Evolutionary conservation across 331 rosid species (phyloP).

Genomic region (Malus hybrid): DNA sequence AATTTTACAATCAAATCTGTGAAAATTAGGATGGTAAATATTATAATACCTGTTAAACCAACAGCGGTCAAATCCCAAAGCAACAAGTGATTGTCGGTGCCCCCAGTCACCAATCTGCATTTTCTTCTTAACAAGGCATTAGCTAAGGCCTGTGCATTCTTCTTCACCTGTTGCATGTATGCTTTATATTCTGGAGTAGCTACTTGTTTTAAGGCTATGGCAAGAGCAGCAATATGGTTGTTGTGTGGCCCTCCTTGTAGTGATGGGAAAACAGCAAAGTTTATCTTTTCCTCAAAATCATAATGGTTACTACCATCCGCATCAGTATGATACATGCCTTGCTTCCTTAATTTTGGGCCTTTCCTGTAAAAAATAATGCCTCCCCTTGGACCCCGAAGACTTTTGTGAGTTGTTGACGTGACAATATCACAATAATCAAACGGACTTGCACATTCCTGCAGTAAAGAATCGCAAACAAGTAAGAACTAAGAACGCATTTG

Average conservation of each 20-base stretch:
- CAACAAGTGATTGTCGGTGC: slow-evolving; percentile 78
- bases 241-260: slow-evolving; percentile 91
- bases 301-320: slow-evolving; percentile 18
- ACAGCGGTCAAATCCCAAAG: slow-evolving; percentile 76
- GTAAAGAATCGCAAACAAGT: slow-evolving; percentile 4
- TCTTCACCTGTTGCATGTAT: slow-evolving; percentile 71
- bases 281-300: slow-evolving; percentile 61
- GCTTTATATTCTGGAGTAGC: slow-evolving; percentile 64
- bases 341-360: slow-evolving; percentile 51
- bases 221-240: slow-evolving; percentile 73
- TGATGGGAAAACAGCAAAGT: slow-evolving; percentile 60
- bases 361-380: slow-evolving; percentile 69
- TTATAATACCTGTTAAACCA: slow-evolving; percentile 49
- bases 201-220: slow-evolving; percentile 72
- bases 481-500: not conserved
- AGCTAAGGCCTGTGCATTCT: slow-evolving; percentile 74
- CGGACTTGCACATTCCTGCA: slow-evolving; percentile 61
- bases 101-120: slow-evolving; percentile 74
- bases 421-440: slow-evolving; percentile 70
- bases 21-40: not conserved
- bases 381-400: slow-evolving; percentile 80
- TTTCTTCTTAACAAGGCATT: slow-evolving; percentile 63
- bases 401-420: slow-evolving; percentile 90
- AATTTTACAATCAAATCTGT: not conserved
- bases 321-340: slow-evolving; percentile 30